These are phyloP conservation scores for Candida yuanshanica DNA, from an alignment of 805 yeast species.

Conservation along the genomic window DNA sequence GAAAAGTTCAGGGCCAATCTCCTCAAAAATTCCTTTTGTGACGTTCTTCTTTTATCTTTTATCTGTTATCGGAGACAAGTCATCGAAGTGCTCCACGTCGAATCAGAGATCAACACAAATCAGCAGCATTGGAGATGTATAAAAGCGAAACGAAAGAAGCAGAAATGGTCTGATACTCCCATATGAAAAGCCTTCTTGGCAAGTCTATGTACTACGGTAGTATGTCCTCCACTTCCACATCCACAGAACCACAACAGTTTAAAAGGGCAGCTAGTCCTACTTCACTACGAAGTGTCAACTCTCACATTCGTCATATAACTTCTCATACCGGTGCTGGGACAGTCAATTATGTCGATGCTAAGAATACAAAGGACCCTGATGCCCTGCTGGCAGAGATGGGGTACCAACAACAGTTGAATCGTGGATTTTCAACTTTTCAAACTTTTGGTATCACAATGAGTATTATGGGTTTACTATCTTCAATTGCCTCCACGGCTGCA, in stretches of 20 bases:
- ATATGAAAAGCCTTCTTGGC: too few species aligned
- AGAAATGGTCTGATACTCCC: too few species aligned
- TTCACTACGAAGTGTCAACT: not conserved
- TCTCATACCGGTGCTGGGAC: not conserved
- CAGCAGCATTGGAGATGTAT: too few species aligned
- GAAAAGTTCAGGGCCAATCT: too few species aligned
- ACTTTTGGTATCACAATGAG: slow-evolving; percentile 64
- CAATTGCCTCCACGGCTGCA: slow-evolving; percentile 46
- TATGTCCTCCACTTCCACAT: not conserved
- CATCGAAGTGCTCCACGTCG: too few species aligned
- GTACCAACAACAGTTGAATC: slow-evolving; percentile 57
- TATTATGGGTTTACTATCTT: slow-evolving; percentile 61
- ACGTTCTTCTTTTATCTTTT: too few species aligned
- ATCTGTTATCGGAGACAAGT: too few species aligned
- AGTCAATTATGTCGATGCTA: not conserved
- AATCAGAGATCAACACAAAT: too few species aligned
- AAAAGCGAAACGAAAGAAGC: too few species aligned
- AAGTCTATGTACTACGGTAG: slow-evolving; percentile 20
- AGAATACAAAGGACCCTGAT: slow-evolving; percentile 6
- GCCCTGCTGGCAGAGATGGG: slow-evolving; percentile 37
- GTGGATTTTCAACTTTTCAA: slow-evolving; percentile 52
- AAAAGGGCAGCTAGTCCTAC: not conserved
- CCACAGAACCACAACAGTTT: not conserved
- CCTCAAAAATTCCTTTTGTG: too few species aligned
- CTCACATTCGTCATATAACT: not conserved